phyloP scores from a whole-genome alignment of 2,329 filamentous ascomycete species.

The Colletotrichum sp. region DNA sequence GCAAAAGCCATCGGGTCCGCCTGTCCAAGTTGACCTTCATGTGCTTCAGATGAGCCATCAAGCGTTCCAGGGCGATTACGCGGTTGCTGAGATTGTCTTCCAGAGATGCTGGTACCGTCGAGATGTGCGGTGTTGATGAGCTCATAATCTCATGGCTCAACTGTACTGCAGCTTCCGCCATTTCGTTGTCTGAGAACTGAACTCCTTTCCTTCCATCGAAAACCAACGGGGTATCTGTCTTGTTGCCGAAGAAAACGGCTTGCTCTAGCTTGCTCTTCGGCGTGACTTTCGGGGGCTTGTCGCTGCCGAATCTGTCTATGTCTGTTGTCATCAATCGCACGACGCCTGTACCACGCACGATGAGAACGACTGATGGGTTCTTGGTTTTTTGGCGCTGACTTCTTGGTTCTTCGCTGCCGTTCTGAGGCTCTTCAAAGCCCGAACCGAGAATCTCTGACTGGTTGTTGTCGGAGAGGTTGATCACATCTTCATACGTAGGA shows the following conservation, averaged over 20 bases:
- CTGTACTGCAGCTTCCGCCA: conserved; percentile 76
- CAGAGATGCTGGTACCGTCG: conserved; percentile 74
- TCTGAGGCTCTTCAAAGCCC: conserved; percentile 64
- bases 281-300: conserved; percentile 67
- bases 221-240: conserved; percentile 85
- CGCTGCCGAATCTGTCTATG: conserved; percentile 63
- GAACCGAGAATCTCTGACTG: conserved; percentile 69
- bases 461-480: conserved; percentile 75
- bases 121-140: conserved; percentile 77
- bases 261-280: conserved; percentile 92
- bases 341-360: conserved; percentile 67
- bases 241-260: conserved; percentile 88
- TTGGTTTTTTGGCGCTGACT: conserved; percentile 61
- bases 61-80: conserved; percentile 73
- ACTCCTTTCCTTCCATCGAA: conserved; percentile 73
- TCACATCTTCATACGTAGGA: conserved; percentile 81
- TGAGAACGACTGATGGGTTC: conserved; percentile 65
- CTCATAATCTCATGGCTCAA: conserved; percentile 84
- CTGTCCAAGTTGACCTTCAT: conserved; percentile 71
- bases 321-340: conserved; percentile 65
- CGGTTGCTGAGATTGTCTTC: conserved; percentile 81
- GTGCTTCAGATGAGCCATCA: conserved; percentile 74
- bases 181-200: conserved; percentile 71
- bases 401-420: conserved; percentile 50
- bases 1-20: conserved; percentile 75